Evolutionary conservation across 1,284 basidiomycete species (phyloP), one percentile per base, ranked within the genome.

Genomic region (Veloboletus limbatus): DNA sequence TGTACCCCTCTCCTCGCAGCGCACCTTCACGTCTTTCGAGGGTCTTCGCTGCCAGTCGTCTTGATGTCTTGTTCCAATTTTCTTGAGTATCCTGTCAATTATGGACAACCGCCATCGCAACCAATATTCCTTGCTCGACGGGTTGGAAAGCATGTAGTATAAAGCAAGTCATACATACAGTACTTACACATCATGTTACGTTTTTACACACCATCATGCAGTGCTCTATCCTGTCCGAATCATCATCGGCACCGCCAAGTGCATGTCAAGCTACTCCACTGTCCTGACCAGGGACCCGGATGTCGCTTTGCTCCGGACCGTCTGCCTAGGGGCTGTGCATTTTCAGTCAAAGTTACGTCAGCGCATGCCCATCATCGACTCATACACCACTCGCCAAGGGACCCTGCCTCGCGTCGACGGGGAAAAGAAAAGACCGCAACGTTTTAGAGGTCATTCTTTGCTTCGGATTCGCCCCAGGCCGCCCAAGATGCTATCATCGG

Each of bases 101-200:
- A 57, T 17, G 59, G 59, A 65, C 60, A 40, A 51, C 28, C 21
- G 40, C 48, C 36, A 27, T 20, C 20, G 43, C 58, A 60, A 37
- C 31, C 54, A 22, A 60, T 62, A 45, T 49, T 47, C 36, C 47
- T 56, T 48, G 60, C 34, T 60, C 48, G 31, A 48, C 37, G 37
- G 62, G 58, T 54, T 61, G 62, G 59, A 65, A 59, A 45, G 52
- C 60, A 63, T 60, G 62, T 60, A 60, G 48, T 63, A 61, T 57
- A 65, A 24, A 42, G 27, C 45, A 46, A 47, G 43, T 56, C 62
- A 62, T 51, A 44, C 47, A 36, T 62, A 64, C 50, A 33, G 56
- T 54, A 65, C 55, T 49, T 51, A 49, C 52, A n/a, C 52, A 48
- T 43, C 48, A 40, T 54, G 44, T 57, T 33, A 44, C 28, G 45